phyloP scores from a whole-genome alignment of 2,329 filamentous ascomycete genomes.

The Colletotrichum costaricense region DNA sequence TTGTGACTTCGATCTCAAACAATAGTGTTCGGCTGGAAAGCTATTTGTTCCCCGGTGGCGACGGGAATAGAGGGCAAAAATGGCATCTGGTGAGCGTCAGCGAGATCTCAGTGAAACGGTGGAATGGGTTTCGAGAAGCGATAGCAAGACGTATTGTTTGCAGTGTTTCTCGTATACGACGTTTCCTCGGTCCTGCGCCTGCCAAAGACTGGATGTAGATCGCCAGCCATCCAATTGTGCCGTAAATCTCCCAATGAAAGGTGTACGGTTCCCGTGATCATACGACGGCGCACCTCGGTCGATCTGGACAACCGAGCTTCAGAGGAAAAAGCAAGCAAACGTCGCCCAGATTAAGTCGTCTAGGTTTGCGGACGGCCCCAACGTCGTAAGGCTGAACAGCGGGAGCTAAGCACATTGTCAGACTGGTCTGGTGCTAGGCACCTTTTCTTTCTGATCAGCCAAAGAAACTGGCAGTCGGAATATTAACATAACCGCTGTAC shows the following conservation, averaged over 20 bases:
- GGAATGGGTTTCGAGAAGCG: neutral
- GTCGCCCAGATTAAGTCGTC: neutral
- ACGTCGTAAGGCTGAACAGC: slow-evolving; percentile 24
- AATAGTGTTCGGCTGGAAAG: neutral
- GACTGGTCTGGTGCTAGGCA: neutral
- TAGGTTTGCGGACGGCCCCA: slow-evolving; percentile 20
- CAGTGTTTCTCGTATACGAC: neutral
- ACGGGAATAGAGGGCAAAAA: neutral
- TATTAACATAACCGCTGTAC: neutral
- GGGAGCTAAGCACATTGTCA: slow-evolving; percentile 6
- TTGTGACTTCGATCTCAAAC: slow-evolving; percentile 18
- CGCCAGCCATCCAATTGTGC: neutral
- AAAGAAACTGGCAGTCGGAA: neutral
- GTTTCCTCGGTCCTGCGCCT: neutral
- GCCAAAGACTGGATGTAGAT: neutral
- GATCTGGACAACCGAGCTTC: slow-evolving; percentile 13
- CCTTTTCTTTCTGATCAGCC: neutral
- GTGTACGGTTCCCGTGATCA: slow-evolving; percentile 8
- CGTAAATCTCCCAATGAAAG: slow-evolving; percentile 20
- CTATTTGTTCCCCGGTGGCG: slow-evolving; percentile 1
- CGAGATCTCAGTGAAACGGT: neutral
- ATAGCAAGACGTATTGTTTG: neutral
- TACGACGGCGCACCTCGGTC: slow-evolving; percentile 20
- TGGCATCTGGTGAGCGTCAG: neutral
- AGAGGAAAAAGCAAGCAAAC: slow-evolving; percentile 28